Percentiles rank a stretch among this genome's conserved stretches.
These are phyloP conservation scores for Coemansia sp. DNA, from an alignment of 192 early-diverging fungal genomes.

Conservation along the genomic window DNA sequence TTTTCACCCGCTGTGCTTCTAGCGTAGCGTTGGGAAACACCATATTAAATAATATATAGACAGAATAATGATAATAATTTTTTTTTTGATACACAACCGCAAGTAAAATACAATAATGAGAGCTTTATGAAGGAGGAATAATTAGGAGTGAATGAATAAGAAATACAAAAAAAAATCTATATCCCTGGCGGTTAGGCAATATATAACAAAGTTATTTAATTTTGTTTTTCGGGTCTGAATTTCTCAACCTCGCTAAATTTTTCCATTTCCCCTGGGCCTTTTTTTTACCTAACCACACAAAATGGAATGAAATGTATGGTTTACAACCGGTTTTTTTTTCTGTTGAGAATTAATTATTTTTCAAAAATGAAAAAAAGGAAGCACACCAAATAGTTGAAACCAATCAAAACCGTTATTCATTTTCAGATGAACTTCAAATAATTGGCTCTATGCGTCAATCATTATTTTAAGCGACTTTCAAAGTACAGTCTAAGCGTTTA, in stretches of 20 bases:
- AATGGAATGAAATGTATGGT: too few species aligned
- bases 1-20: constrained; percentile 22
- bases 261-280: too few species aligned
- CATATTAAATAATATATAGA: neutral
- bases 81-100: neutral
- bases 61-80: neutral
- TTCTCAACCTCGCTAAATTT: too few species aligned
- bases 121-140: neutral
- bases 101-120: neutral
- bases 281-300: too few species aligned
- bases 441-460: neutral
- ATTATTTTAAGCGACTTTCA: too few species aligned
- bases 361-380: neutral
- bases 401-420: neutral
- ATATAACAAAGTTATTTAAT: neutral
- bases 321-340: neutral
- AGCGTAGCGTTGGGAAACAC: constrained; percentile 18
- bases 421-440: constrained; percentile 1
- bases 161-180: neutral
- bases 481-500: too few species aligned
- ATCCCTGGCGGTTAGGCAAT: neutral
- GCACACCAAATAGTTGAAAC: neutral
- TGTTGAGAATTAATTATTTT: neutral
- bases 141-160: too few species aligned
- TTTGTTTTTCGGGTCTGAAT: too few species aligned